phyloP scores from a whole-genome alignment of 495 filamentous ascomycete genomes.

The Beverwykella pulmonaria region DNA sequence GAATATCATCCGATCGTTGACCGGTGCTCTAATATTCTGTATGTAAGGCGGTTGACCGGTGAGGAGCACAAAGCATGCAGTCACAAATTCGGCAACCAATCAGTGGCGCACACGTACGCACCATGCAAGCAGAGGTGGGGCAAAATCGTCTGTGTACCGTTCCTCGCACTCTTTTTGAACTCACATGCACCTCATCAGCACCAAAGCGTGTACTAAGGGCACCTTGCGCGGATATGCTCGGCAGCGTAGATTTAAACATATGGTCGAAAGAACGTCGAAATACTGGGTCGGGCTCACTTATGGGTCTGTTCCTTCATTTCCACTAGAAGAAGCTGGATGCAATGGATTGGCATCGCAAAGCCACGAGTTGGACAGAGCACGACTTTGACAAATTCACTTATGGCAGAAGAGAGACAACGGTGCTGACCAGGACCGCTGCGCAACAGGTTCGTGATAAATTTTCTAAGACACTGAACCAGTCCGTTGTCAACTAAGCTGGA shows the following conservation, averaged over 20 bases:
- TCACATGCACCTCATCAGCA: too few relatives aligned
- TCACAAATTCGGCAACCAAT: too few relatives aligned
- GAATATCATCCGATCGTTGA: too few relatives aligned
- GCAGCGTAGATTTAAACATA: neutral
- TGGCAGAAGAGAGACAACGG: neutral
- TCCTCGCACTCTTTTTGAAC: too few relatives aligned
- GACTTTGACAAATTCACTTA: neutral
- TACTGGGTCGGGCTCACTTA: neutral
- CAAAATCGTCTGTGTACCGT: too few relatives aligned
- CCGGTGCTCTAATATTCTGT: neutral
- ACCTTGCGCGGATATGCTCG: too few relatives aligned
- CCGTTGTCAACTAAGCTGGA: neutral
- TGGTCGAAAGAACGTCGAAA: neutral
- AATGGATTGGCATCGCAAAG: neutral
- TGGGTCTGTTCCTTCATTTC: neutral
- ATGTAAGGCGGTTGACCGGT: too few relatives aligned
- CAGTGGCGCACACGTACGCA: too few relatives aligned
- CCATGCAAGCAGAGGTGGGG: too few relatives aligned
- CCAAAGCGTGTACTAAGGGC: too few relatives aligned
- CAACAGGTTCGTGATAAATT: neutral
- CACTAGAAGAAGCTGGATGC: neutral
- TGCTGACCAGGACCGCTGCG: neutral
- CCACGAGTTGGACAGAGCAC: neutral
- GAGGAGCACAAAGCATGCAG: too few relatives aligned
- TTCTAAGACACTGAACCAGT: neutral